Conservation (phyloP, 352 stramenopile species). For the Phytophthora cryptogea region DNA sequence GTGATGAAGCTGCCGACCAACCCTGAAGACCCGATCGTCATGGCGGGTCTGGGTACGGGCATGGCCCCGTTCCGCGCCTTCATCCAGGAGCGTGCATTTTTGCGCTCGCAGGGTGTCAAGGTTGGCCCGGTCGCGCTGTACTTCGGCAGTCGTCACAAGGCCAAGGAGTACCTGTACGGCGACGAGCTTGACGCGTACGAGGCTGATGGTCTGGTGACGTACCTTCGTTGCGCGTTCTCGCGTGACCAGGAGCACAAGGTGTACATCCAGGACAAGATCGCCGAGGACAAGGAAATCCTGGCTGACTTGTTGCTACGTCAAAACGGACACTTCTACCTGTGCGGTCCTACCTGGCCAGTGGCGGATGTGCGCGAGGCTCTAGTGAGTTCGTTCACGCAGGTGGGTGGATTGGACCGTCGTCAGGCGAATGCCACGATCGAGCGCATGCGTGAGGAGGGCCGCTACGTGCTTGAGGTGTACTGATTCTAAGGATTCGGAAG, state of each 20-base stretch:
- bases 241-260: conserved; percentile 90
- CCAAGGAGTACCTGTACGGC: conserved; percentile 97
- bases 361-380: conserved; percentile 76
- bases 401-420: conserved; percentile 61
- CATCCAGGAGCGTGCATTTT: conserved; percentile 85
- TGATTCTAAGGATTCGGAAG: conserved; percentile 32
- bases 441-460: conserved; percentile 76
- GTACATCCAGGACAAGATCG: conserved; percentile 90
- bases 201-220: conserved; percentile 79
- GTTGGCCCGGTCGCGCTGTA: conserved; percentile 88
- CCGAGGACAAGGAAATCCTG: conserved; percentile 79
- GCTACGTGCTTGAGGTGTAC: conserved; percentile 88
- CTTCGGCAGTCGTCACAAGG: conserved; percentile 94
- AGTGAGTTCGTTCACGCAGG: conserved; percentile 55
- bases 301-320: conserved; percentile 72
- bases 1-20: conserved; percentile 81
- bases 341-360: conserved; percentile 81
- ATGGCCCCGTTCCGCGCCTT: conserved; percentile 92
- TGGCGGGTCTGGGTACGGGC: conserved; percentile 87
- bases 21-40: conserved; percentile 77
- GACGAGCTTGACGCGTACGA: conserved; percentile 90
- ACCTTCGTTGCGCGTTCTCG: conserved; percentile 87
- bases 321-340: conserved; percentile 88
- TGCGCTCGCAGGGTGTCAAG: conserved; percentile 61
- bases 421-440: conserved; percentile 77